A percentile compares a stretch with the other conserved stretches of the same genome.
phyloP scores from a whole-genome alignment of 345 rosid species.

The Lepidium africanum region DNA sequence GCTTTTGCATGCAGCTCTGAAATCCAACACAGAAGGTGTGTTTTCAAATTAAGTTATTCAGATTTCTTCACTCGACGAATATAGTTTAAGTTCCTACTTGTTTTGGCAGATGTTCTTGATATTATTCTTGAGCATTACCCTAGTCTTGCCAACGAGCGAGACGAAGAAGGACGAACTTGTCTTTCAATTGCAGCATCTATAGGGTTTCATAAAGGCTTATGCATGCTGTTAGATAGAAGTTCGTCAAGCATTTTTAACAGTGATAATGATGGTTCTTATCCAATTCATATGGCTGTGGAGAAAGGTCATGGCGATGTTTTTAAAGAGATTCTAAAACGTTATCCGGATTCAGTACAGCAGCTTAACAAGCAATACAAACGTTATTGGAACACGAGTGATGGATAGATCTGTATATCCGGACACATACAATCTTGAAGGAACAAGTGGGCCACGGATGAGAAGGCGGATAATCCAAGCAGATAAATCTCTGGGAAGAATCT shows the following conservation, averaged over 20 bases:
- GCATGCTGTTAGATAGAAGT: neutral
- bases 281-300: too few species aligned
- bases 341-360: neutral
- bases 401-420: constrained; percentile 45
- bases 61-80: neutral
- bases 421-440: constrained; percentile 40
- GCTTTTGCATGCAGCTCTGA: neutral
- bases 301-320: neutral
- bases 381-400: constrained; percentile 43
- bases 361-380: too few species aligned
- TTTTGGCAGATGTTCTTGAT: neutral
- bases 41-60: neutral
- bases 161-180: constrained; percentile 6
- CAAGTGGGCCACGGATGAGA: constrained; percentile 51
- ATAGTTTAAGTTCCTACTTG: neutral
- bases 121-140: neutral
- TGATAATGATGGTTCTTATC: too few species aligned
- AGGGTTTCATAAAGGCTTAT: neutral
- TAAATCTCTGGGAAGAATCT: constrained; percentile 61
- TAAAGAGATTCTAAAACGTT: neutral
- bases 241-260: too few species aligned
- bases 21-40: neutral
- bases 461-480: constrained; percentile 71
- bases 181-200: constrained; percentile 1
- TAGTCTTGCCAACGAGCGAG: neutral